Evolutionary conservation across 306 rosid species (phyloP).

Genomic region (Fragaria nilgerrensis): DNA sequence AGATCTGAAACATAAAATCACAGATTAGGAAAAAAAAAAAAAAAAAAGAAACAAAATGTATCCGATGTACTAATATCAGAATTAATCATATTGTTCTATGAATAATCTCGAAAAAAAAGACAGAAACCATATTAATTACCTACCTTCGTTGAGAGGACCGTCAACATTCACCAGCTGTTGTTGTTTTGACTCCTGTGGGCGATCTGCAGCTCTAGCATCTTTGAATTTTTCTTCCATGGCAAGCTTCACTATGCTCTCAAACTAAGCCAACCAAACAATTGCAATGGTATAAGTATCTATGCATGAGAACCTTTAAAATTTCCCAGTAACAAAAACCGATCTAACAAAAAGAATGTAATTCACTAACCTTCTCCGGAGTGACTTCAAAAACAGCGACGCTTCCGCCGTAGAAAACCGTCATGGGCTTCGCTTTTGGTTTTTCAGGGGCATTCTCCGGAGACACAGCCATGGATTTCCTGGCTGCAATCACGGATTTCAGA

Average conservation of each 20-base stretch:
- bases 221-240: constrained; percentile 25
- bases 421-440: constrained; percentile 22
- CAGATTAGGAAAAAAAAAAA: background rate
- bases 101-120: too few relatives aligned
- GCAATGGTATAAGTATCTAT: background rate
- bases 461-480: background rate
- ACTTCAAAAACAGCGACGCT: constrained; percentile 42
- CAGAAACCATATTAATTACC: too few relatives aligned
- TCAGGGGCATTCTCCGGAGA: background rate
- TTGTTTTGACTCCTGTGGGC: constrained; percentile 11
- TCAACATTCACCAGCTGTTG: constrained; percentile 20
- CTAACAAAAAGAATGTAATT: background rate
- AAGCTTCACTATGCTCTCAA: constrained; percentile 38
- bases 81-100: too few relatives aligned
- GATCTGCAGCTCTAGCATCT: background rate
- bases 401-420: constrained; percentile 49
- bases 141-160: constrained; percentile 25
- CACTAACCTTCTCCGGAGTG: constrained; percentile 37
- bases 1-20: constrained; percentile 33
- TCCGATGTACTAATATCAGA: background rate
- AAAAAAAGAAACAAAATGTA: background rate
- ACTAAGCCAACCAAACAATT: constrained; percentile 22
- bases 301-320: background rate
- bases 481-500: constrained; percentile 38
- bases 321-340: background rate